Evolutionary conservation across 1,284 basidiomycete species (phyloP), one percentile per base, ranked within the genome.

Genomic region (Cutaneotrichosporon sp.): DNA sequence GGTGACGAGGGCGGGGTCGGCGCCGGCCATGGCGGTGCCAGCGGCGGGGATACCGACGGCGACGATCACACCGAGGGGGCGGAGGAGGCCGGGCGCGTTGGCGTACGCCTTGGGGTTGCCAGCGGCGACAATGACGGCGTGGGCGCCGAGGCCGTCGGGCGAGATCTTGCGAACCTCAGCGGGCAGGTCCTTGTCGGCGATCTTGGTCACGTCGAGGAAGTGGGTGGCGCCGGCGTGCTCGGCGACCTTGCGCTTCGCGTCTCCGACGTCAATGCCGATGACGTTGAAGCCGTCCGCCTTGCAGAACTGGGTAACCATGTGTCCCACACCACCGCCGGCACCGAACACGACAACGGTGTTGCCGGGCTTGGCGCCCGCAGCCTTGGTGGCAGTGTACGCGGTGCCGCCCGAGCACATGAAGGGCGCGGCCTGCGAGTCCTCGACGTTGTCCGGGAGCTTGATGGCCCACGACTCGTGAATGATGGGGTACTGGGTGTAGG

Each of bases 1-100:
- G 63, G 75, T 74, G 70, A 71, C 71, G 27, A 69, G 63, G 47
- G 68, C 54, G n/a, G 63, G 63, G 62, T 69, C 69, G 45, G 72
- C 77, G 54, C 71, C 65, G 56, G 67, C 70, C 59, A 79, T 69
- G 54, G 77, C 72, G 29, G 69, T 66, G 64, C 75, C 62, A 49
- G 68, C 33, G 7, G 61, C 47, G 2, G 64, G 64, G 3, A 66
- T 61, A 8, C 64, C 64, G 31, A 66, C 61, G 8, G 64, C 62
- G n/a, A 66, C 61, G 33, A 63, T 31, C 22, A 50, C 24, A 29
- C 61, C 64, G 38, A 36, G 53, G 6, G 58, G 58, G 29, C 61
- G 61, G 16, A 66, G 64, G 29, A 63, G 47, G 29, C 53, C 36
- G 0, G 64, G 56, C 0, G 64, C 59, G 24, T 56, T 50, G 7